phyloP scores from a whole-genome alignment of 2,329 filamentous ascomycete species.

The Cladosporium sp. region DNA sequence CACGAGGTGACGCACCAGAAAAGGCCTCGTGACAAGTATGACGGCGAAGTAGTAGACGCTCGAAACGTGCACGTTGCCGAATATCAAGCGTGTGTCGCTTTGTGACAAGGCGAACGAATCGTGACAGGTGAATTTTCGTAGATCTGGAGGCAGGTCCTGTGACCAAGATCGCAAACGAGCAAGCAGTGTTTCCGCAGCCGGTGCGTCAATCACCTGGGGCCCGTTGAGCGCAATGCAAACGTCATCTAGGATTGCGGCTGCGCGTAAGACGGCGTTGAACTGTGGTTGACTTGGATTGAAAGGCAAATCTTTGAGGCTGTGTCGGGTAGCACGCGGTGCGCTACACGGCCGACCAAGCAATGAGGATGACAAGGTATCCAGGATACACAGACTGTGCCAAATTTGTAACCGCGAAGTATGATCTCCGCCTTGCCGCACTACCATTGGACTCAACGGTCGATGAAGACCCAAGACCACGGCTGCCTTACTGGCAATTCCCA shows the following conservation, averaged over 20 bases:
- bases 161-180: constrained; percentile 2
- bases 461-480: neutral
- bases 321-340: neutral
- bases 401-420: neutral
- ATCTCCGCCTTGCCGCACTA: constrained; percentile 1
- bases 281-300: neutral
- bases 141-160: neutral
- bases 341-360: neutral
- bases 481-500: neutral
- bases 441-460: neutral
- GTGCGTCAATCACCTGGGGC: neutral
- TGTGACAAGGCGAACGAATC: neutral
- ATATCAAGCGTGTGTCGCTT: neutral
- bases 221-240: neutral
- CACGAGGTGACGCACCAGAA: neutral
- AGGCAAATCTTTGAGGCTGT: neutral
- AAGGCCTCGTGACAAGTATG: neutral
- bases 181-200: neutral
- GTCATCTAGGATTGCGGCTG: neutral
- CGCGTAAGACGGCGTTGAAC: neutral
- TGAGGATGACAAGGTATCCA: neutral
- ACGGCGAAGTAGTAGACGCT: constrained; percentile 1
- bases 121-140: neutral
- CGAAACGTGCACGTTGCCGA: neutral
- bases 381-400: constrained; percentile 1